phyloP scores from a whole-genome alignment of 768 basidiomycete species.

The Tephrocybe sp. region DNA sequence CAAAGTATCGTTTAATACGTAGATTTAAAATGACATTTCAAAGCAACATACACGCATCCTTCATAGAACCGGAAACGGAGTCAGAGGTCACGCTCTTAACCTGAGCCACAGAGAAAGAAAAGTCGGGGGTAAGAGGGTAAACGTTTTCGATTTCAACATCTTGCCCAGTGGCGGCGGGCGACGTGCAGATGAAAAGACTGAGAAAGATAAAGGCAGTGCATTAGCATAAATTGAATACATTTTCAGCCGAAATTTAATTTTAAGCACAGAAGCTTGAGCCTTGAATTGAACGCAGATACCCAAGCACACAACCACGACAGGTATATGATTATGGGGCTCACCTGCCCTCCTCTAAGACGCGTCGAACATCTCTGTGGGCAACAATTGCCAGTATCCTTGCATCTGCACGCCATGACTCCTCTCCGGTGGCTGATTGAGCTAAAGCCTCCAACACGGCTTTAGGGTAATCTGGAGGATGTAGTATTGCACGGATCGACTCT shows the following conservation, averaged over 20 bases:
- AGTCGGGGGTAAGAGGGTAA: slow-evolving; percentile 54
- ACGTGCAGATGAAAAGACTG: slow-evolving; percentile 51
- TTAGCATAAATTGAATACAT: neutral
- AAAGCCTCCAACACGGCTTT: slow-evolving; percentile 40
- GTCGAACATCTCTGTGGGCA: slow-evolving; percentile 40
- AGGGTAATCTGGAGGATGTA: slow-evolving; percentile 39
- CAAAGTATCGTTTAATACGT: too few species aligned
- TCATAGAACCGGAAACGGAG: slow-evolving; percentile 17
- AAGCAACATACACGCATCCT: neutral
- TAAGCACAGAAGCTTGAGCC: too few species aligned
- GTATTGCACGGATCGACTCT: slow-evolving; percentile 11
- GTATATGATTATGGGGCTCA: slow-evolving; percentile 30
- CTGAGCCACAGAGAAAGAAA: slow-evolving; percentile 58
- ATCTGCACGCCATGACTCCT: slow-evolving; percentile 12
- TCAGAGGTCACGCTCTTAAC: slow-evolving; percentile 37
- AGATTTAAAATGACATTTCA: neutral
- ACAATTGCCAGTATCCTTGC: slow-evolving; percentile 46
- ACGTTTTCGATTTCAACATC: slow-evolving; percentile 45
- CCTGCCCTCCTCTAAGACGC: slow-evolving; percentile 53
- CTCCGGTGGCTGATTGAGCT: slow-evolving; percentile 16
- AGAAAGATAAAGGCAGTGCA: neutral
- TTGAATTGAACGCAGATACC: neutral
- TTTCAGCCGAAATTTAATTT: too few species aligned
- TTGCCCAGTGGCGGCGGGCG: slow-evolving; percentile 25
- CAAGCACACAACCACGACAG: slow-evolving; percentile 5